Base-by-base conservation (phyloP, 306 rosid genomes). In the Sphenostylis stenocarpa region DNA sequence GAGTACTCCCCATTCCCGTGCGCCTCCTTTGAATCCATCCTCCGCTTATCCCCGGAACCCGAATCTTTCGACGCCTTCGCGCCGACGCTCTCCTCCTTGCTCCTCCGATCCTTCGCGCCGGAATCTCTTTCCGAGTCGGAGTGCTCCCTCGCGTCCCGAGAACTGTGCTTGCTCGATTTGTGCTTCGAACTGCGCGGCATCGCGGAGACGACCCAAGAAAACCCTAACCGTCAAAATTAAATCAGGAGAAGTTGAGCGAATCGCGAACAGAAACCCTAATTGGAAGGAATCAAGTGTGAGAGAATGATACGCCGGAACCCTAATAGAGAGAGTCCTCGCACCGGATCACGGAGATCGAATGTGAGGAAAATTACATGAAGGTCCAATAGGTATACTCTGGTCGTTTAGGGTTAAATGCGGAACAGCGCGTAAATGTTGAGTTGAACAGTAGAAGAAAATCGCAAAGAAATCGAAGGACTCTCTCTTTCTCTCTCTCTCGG, bases 141-240 rank as follows among this genome's bases (percentile, higher is more conserved):
- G 72, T 90, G 89, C 9, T 96, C 97, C 83, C 82, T 87, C 63
- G 82, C 84, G 78, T 93, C 98, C 70, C 91, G 87, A 44, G 89
- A 90, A 70, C 96, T 92, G 73, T 91, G 98, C 80, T 93, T 96
- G 79, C 93, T 92, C 34, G 99, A 92, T 88, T 96, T 96, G 61
- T 96, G 97, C 90, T 92, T 87, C 36, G 99, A 91, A 87, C 97
- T 89, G 74, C 97, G 88, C 88, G 98, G 94, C 99, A 96, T 96
- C 93, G 45, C 92, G 85, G 49, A 74, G 29, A 39, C 69, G 61
- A 76, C 41, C 80, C 86, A 85, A 15, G 11, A 24, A 83, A 85
- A 80, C 88, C 88, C 87, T 84, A 87, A 53, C 52, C 48, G 29
- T 67, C 11, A 45, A 83, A n/a, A 48, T 58, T 71, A 19, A 81